Conservation (phyloP, 768 basidiomycete genomes). For the Tephrocybe sp. region DNA sequence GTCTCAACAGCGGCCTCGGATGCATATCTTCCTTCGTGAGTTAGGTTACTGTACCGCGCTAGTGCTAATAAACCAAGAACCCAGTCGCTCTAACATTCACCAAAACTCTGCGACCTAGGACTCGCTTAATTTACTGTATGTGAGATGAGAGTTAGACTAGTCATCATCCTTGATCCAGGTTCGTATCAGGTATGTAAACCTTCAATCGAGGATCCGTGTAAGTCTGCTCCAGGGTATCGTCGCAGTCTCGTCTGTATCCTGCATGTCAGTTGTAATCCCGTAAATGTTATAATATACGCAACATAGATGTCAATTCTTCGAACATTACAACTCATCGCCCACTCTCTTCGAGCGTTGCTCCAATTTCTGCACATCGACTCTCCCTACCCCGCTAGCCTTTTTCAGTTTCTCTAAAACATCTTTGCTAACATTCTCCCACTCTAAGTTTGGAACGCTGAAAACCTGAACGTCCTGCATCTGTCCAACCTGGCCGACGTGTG, state of each 20-base stretch:
- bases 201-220: too few relatives aligned
- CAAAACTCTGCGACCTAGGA: too few relatives aligned
- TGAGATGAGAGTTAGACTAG: too few relatives aligned
- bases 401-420: constrained; percentile 22
- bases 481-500: constrained; percentile 30
- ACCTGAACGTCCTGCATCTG: constrained; percentile 28
- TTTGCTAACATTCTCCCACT: constrained; percentile 22
- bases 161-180: too few relatives aligned
- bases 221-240: too few relatives aligned
- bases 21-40: too few relatives aligned
- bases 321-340: constrained; percentile 23
- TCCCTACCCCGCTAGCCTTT: constrained; percentile 19
- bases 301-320: not conserved
- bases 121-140: too few relatives aligned
- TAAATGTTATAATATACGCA: not conserved
- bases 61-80: too few relatives aligned
- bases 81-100: too few relatives aligned
- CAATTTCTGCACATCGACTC: constrained; percentile 26
- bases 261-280: not conserved
- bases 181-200: too few relatives aligned
- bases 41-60: too few relatives aligned
- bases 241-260: not conserved
- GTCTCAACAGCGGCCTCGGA: too few relatives aligned
- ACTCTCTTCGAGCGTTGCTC: constrained; percentile 21
- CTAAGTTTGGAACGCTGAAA: constrained; percentile 25